These are phyloP conservation scores for Neofusicoccum laricinum DNA, from an alignment of 2,329 filamentous ascomycete genomes.

Conservation along the genomic window DNA sequence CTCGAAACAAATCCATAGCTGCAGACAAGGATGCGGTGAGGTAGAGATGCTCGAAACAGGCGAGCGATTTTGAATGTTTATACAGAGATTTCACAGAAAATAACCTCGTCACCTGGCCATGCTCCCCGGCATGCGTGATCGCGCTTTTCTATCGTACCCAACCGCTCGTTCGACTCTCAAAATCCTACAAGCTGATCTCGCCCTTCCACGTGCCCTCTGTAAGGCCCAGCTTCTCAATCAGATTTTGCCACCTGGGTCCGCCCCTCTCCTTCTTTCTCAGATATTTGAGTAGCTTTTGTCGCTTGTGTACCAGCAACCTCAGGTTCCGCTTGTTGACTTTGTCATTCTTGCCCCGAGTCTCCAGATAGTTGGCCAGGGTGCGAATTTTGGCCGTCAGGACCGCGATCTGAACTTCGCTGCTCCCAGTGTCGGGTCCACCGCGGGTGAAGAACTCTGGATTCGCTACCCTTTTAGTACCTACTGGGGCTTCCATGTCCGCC, in stretches of 20 bases:
- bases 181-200: conserved; percentile 70
- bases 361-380: conserved; percentile 69
- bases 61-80: background rate
- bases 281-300: conserved; percentile 86
- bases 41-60: background rate
- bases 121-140: background rate
- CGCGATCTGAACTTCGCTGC: conserved; percentile 94
- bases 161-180: background rate
- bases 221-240: conserved; percentile 80
- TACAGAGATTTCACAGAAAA: conserved; percentile 1
- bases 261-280: conserved; percentile 86
- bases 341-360: conserved; percentile 72
- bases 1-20: too few species aligned
- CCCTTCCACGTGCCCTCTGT: conserved; percentile 86
- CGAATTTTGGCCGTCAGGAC: conserved; percentile 94
- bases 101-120: background rate
- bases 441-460: conserved; percentile 55
- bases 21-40: background rate
- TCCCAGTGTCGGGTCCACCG: conserved; percentile 89
- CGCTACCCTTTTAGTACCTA: too few species aligned
- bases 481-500: too few species aligned
- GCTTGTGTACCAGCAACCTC: conserved; percentile 76
- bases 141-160: background rate
- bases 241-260: conserved; percentile 82
- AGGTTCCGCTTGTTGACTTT: conserved; percentile 94